Base-by-base conservation (phyloP, 768 basidiomycete species). In the Tulasnella sp. region DNA sequence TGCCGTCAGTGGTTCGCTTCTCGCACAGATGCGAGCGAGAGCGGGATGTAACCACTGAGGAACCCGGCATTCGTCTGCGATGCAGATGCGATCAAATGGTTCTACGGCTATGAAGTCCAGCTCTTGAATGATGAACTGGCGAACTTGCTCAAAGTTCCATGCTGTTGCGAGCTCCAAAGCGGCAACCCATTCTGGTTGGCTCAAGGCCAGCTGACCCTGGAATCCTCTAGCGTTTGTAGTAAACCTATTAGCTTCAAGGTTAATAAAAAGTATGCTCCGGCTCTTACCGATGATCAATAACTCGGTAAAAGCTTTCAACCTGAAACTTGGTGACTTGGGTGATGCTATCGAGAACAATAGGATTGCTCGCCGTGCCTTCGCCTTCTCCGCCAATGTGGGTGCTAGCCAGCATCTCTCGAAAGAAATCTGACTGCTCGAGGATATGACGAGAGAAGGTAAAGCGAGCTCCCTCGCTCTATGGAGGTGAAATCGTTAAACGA, bases 41-140 rank as follows among this genome's bases (percentile, higher is more conserved):
- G 42, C 75, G 24, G 75, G 75, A 20, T 75, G 75, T 14, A 75
- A 48, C 75, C 75, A 75, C 14, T 75, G 24, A 5, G 75, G 75
- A 24, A 75, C 75, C 18, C n/a, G 75, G 22, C 75, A 75, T 75
- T 75, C 48, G 4, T 44, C 28, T 5, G 75, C 75, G 42, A 75
- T 42, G n/a, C 48, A 24, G 24, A 75, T 44, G 18, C 75, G 75
- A 22, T 75, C 75, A 14, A 46, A 44, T 9, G 75, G 37, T 1
- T 31, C 42, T 3, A 28, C 11, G 75, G 42, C 75, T 46, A 37
- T 22, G 41, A 31, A 75, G 12, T 75, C 42, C 12, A 75, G 7
- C 8, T 46, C 75, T 12, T 54, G 54, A 54, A n/a, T n/a, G 54
- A 54, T 54, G n/a, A 54, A 54, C 24, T 54, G 54, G 24, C 54